Evolutionary conservation across 768 basidiomycete species (phyloP).

Genomic region (Gautieria morchelliformis): DNA sequence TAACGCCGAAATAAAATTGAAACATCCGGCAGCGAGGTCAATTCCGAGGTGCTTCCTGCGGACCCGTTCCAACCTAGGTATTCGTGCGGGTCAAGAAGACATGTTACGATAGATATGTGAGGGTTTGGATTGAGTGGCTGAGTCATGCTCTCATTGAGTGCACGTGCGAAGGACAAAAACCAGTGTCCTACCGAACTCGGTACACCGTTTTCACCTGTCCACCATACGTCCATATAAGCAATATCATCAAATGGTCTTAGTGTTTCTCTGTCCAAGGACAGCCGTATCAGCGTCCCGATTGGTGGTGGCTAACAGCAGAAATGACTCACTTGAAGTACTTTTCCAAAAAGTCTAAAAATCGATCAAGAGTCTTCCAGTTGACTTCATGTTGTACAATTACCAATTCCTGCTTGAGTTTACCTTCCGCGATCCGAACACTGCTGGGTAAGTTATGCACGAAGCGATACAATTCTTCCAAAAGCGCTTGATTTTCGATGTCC

Average conservation of each 20-base stretch:
- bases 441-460: conserved; percentile 29
- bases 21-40: conserved; percentile 47
- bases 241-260: conserved; percentile 4
- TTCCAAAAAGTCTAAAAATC: conserved; percentile 41
- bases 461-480: conserved; percentile 33
- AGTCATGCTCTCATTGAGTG: not conserved
- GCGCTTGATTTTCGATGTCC: conserved; percentile 19
- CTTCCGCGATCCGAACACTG: conserved; percentile 17
- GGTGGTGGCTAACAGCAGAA: not conserved
- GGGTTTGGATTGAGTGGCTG: conserved; percentile 8
- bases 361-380: conserved; percentile 11
- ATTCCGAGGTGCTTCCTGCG: not conserved
- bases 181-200: not conserved
- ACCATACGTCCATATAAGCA: conserved; percentile 1
- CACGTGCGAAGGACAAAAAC: not conserved
- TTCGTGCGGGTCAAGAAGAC: conserved; percentile 4
- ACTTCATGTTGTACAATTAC: conserved; percentile 4
- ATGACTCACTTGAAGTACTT: conserved; percentile 38
- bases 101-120: conserved; percentile 6
- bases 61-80: not conserved
- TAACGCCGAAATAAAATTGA: conserved; percentile 71
- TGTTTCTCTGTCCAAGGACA: not conserved
- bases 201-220: not conserved
- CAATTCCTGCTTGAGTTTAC: not conserved
- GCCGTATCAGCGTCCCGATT: not conserved